These are phyloP conservation scores for Niebla homalea DNA, from an alignment of 495 filamentous ascomycete genomes.

Conservation along the genomic window DNA sequence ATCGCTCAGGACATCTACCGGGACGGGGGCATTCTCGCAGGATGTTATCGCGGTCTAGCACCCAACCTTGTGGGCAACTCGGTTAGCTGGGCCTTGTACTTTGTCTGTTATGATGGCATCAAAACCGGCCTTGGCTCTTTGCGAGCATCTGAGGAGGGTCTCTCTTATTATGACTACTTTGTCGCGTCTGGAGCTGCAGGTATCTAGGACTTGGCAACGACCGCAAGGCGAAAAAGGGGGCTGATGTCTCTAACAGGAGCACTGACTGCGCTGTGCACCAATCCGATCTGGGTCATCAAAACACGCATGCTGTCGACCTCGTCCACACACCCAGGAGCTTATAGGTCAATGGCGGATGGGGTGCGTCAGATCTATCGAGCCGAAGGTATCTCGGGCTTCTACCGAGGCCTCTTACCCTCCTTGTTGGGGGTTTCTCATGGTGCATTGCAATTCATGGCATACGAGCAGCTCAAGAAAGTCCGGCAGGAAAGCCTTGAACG, in stretches of 20 bases:
- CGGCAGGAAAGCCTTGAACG: slow-evolving; percentile 20
- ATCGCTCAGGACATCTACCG: slow-evolving; percentile 40
- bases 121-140: slow-evolving; percentile 31
- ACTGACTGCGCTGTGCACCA: slow-evolving; percentile 68
- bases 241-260: slow-evolving; percentile 28
- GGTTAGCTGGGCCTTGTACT: slow-evolving; percentile 84
- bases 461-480: slow-evolving; percentile 70
- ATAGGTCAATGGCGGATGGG: slow-evolving; percentile 61
- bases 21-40: slow-evolving; percentile 45
- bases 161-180: slow-evolving; percentile 71
- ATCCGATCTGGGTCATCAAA: slow-evolving; percentile 97
- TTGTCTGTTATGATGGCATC: slow-evolving; percentile 53
- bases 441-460: slow-evolving; percentile 90
- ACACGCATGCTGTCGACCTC: slow-evolving; percentile 91
- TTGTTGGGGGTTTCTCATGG: slow-evolving; percentile 89
- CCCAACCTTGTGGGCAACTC: slow-evolving; percentile 89
- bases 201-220: slow-evolving; percentile 15
- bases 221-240: background rate
- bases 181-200: slow-evolving; percentile 66
- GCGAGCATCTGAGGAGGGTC: slow-evolving; percentile 13
- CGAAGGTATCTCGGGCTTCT: slow-evolving; percentile 70
- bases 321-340: slow-evolving; percentile 58
- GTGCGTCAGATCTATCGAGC: slow-evolving; percentile 43
- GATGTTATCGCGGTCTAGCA: slow-evolving; percentile 76
- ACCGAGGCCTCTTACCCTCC: slow-evolving; percentile 68